These are phyloP conservation scores for Xylaria multiplex DNA, from an alignment of 2,329 filamentous ascomycete species.

Conservation along the genomic window DNA sequence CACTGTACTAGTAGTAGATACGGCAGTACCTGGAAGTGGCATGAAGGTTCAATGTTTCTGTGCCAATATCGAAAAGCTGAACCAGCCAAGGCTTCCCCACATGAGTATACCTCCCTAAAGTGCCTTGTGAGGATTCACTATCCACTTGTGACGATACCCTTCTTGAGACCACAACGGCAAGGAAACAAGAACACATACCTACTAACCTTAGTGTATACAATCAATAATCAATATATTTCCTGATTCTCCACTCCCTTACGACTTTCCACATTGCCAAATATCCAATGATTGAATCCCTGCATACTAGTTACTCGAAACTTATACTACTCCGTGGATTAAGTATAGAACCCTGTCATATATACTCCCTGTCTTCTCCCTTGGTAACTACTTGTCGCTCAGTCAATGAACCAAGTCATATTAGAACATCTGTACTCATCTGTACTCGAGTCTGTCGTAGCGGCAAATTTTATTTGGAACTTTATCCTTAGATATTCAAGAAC, in stretches of 20 bases:
- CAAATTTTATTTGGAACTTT: not conserved
- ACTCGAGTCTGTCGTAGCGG: not conserved
- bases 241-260: no score
- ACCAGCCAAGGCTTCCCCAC: constrained; percentile 11
- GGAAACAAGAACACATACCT: not conserved
- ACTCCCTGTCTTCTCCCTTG: not conserved
- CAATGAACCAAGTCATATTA: not conserved
- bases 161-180: not conserved
- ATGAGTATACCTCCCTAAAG: no score
- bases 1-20: no score
- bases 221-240: not conserved
- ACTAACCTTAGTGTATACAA: no score
- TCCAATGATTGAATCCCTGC: no score
- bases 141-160: no score
- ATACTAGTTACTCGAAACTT: no score
- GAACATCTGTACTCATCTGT: constrained; percentile 4
- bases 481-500: not conserved
- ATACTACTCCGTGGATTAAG: not conserved
- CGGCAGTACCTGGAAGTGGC: no score
- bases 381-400: not conserved
- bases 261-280: no score
- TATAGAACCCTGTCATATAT: not conserved
- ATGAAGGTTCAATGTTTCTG: not conserved
- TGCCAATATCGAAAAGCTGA: constrained; percentile 1
- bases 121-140: no score